phyloP scores from a whole-genome alignment of 2,329 filamentous ascomycete species.

The Diaporthe eres region DNA sequence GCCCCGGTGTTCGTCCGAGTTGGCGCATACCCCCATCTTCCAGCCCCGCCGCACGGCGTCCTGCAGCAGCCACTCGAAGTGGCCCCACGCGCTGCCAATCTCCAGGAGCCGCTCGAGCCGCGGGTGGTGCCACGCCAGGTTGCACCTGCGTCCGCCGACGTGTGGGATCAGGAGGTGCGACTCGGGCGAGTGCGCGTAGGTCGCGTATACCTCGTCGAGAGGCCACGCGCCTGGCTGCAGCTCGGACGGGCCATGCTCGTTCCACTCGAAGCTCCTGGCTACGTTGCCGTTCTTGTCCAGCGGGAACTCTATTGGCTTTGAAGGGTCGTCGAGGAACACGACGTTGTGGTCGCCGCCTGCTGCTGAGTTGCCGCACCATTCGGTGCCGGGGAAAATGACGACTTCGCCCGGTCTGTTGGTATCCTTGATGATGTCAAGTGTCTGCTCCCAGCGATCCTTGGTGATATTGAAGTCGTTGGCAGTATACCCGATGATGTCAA shows the following conservation, averaged over 20 bases:
- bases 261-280: conserved; percentile 55
- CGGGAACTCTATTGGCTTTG: conserved; percentile 48
- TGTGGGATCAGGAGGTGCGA: conserved; percentile 53
- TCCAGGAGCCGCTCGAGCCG: conserved; percentile 52
- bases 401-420: conserved; percentile 47
- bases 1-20: conserved; percentile 54
- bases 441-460: conserved; percentile 49
- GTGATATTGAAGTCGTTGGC: conserved; percentile 57
- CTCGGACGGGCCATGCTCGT: conserved; percentile 51
- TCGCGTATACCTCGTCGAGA: conserved; percentile 54
- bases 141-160: conserved; percentile 53
- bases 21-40: conserved; percentile 53
- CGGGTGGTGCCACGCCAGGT: conserved; percentile 54
- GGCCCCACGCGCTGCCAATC: conserved; percentile 54
- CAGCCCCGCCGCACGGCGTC: conserved; percentile 51
- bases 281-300: conserved; percentile 51
- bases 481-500: conserved; percentile 55
- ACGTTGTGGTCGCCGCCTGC: conserved; percentile 54
- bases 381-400: conserved; percentile 52
- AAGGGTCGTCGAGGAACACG: conserved; percentile 52
- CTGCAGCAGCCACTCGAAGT: conserved; percentile 53
- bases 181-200: conserved; percentile 51
- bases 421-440: conserved; percentile 46
- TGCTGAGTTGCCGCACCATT: conserved; percentile 54
- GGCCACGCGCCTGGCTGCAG: conserved; percentile 53